Conservation (phyloP, 2,329 filamentous ascomycete genomes). For the Cladosporium oxysporum region DNA sequence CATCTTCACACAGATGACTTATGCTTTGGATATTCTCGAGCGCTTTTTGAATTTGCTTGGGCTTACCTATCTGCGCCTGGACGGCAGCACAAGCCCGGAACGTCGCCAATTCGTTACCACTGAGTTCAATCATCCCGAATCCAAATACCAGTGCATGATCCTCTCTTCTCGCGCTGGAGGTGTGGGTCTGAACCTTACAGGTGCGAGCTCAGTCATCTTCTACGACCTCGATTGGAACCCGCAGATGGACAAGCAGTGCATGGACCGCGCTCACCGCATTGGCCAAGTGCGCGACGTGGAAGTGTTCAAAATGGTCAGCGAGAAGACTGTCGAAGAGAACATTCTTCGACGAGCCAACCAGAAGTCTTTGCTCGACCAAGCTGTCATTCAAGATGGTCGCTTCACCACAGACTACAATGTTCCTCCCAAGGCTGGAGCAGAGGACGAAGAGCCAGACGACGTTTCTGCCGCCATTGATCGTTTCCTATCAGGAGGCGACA, state of each 20-base stretch:
- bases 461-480: conserved; percentile 83
- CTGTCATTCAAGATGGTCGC: conserved; percentile 96
- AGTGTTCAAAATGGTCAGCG: conserved; percentile 72
- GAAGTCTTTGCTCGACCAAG: conserved; percentile 95
- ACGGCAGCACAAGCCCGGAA: conserved; percentile 95
- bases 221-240: conserved; percentile 99
- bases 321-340: conserved; percentile 89
- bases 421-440: conserved; percentile 35
- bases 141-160: conserved; percentile 91
- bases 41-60: conserved; percentile 98
- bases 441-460: conserved; percentile 61
- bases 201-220: conserved; percentile 96
- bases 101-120: conserved; percentile 94
- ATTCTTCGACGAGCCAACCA: conserved; percentile 95
- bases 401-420: conserved; percentile 85
- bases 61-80: conserved; percentile 91
- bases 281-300: conserved; percentile 97
- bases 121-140: conserved; percentile 86
- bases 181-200: conserved; percentile 92
- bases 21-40: conserved; percentile 94
- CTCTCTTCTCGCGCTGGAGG: conserved; percentile 92
- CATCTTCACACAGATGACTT: conserved; percentile 99
- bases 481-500: conserved; percentile 68
- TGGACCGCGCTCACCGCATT: conserved; percentile 95
- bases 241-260: conserved; percentile 99